Conservation (phyloP, 169 alveolate species). For the Neospora caninum region DNA sequence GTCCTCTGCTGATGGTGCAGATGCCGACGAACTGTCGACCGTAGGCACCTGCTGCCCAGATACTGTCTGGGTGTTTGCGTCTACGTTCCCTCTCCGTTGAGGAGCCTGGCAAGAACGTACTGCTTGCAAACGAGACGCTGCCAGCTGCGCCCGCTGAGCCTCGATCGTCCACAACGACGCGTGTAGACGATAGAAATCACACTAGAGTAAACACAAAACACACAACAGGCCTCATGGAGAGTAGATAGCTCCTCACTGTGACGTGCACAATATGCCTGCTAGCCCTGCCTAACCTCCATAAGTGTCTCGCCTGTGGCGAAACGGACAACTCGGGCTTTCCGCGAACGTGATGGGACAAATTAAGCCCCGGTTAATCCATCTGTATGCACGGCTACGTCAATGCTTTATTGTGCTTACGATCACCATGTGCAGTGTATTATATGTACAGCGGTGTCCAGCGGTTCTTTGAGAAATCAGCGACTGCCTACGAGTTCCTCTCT, state of each 20-base stretch:
- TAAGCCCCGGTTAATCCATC: too few species aligned
- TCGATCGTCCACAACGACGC: constrained; percentile 34
- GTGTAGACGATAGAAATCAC: constrained; percentile 23
- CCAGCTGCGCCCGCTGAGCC: constrained; percentile 26
- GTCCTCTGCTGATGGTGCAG: background rate
- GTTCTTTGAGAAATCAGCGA: too few species aligned
- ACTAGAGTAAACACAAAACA: background rate
- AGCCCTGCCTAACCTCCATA: background rate
- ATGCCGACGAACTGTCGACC: background rate
- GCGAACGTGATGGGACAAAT: too few species aligned
- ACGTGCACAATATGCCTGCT: background rate
- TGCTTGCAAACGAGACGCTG: background rate
- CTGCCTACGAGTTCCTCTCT: too few species aligned
- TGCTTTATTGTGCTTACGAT: too few species aligned
- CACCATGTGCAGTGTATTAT: background rate
- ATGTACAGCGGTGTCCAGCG: background rate
- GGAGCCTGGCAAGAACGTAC: background rate
- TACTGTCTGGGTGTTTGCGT: background rate
- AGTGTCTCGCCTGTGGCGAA: background rate
- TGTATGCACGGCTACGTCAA: too few species aligned
- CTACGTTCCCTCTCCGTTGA: background rate
- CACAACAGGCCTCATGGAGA: background rate
- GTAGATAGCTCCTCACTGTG: background rate
- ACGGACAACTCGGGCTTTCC: background rate
- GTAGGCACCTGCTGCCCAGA: background rate